Evolutionary conservation across 2,329 filamentous ascomycete species (phyloP), one percentile per base, ranked within the genome.

Genomic region (Pezicula rhizophila): DNA sequence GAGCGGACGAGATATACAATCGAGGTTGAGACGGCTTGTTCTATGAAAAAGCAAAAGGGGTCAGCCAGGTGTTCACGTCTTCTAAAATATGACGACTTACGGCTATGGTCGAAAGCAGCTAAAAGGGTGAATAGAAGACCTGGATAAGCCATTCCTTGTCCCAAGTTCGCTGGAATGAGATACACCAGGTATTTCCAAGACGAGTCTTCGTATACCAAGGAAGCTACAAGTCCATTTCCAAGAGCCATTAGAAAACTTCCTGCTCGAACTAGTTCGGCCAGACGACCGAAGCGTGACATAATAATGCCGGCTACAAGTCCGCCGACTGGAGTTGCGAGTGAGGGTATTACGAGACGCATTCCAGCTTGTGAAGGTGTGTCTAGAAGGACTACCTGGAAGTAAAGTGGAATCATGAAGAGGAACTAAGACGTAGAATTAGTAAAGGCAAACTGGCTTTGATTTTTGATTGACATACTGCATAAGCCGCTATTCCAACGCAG

Each of bases 351-450:
- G 6, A 88, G 75, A 1, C 83, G 76, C 5, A 80, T 74, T 1
- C 84, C 84, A 0, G 84, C 84, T 12, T 73, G 72, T 0, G 82
- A 81, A 0, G 84, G 78, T 0, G 79, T 79, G 51, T 86, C 82
- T 2, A 79, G 66, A 2, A 84, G 72, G 6, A 86, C 80, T 0
- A 79, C 79, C 56, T 86, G 82, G 60, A 86, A 88, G 67, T 84
- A 87, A 5, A 88, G 68, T 0, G 85, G 85, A 0, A 84, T 74
- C 59, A 84, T 84, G 67, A 88, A 87, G 14, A 87, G 69, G 54
- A 86, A 79, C 73, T 77, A 39, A 20, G 2, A 39, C 11, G 41
- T 17, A 11, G 64, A 0, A 33, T 53, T 33, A 50, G 34, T 47
- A 12, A 2, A 4, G 5, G n/a, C 8, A 4, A 31, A 31, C 8